Evolutionary conservation across 2,329 filamentous ascomycete species (phyloP).

Genomic region (Fusarium sp.): DNA sequence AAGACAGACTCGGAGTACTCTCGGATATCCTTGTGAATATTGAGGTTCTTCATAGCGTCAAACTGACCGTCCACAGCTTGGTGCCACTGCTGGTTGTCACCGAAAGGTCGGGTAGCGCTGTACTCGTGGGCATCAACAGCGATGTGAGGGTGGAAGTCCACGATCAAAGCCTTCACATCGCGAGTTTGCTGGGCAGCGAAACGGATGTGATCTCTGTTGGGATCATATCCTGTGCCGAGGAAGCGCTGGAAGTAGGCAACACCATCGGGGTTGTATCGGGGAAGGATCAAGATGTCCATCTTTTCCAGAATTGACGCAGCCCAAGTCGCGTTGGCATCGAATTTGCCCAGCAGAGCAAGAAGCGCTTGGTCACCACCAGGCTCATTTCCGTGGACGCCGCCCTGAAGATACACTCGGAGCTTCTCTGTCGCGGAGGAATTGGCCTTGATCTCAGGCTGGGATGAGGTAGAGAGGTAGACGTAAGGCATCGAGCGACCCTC

Average conservation of each 20-base stretch:
- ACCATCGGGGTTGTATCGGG: slow-evolving; percentile 47
- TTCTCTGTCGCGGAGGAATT: slow-evolving; percentile 37
- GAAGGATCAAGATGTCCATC: slow-evolving; percentile 46
- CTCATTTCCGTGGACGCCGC: slow-evolving; percentile 47
- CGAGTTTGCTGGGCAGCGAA: slow-evolving; percentile 42
- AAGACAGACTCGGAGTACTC: slow-evolving; percentile 40
- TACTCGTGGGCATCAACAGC: slow-evolving; percentile 45
- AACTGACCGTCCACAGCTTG: slow-evolving; percentile 45
- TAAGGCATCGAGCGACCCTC: slow-evolving; percentile 41
- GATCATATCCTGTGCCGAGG: slow-evolving; percentile 44
- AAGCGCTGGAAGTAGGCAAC: slow-evolving; percentile 46
- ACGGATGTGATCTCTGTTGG: slow-evolving; percentile 47
- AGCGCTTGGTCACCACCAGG: slow-evolving; percentile 45
- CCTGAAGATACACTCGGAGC: slow-evolving; percentile 45
- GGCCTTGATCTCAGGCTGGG: slow-evolving; percentile 21
- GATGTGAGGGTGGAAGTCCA: slow-evolving; percentile 42
- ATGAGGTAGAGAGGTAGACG: slow-evolving; percentile 25
- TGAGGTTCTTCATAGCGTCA: slow-evolving; percentile 45
- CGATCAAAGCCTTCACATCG: slow-evolving; percentile 42
- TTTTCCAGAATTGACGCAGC: slow-evolving; percentile 41
- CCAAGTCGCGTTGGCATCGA: slow-evolving; percentile 45
- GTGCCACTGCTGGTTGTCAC: slow-evolving; percentile 38
- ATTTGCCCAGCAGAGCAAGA: slow-evolving; percentile 43
- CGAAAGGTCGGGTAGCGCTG: slow-evolving; percentile 42
- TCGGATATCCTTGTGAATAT: slow-evolving; percentile 46